A percentile compares a stretch with the other conserved stretches of the same genome.
Evolutionary conservation across 306 rosid genomes (phyloP).

Genomic region (Glycyrrhiza uralensis): DNA sequence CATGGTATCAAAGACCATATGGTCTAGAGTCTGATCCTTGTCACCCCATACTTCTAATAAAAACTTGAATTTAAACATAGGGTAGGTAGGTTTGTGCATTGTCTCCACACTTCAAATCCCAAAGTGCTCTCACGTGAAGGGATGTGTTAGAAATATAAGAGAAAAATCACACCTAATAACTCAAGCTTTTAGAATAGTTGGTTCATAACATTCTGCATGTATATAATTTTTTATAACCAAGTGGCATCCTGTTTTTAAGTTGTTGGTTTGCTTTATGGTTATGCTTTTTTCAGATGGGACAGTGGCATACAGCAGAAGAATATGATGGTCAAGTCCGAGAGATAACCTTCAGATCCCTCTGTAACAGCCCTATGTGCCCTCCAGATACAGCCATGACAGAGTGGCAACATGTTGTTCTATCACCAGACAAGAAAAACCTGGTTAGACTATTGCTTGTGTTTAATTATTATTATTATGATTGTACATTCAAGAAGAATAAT

Average conservation of each 20-base stretch:
- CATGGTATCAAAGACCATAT: neutral
- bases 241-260: conserved; percentile 10
- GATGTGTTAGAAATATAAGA: neutral
- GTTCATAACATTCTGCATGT: neutral
- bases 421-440: conserved; percentile 73
- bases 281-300: conserved; percentile 73
- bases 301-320: conserved; percentile 90
- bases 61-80: neutral
- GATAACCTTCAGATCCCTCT: conserved; percentile 79
- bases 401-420: conserved; percentile 78
- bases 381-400: conserved; percentile 99
- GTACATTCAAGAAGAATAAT: neutral
- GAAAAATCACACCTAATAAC: neutral
- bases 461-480: neutral
- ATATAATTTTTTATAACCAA: conserved; percentile 4
- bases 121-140: neutral
- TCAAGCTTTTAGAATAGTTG: neutral
- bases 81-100: neutral
- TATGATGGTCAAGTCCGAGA: conserved; percentile 96
- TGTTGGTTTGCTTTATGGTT: conserved; percentile 19
- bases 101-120: neutral
- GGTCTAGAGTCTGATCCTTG: neutral
- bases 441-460: conserved; percentile 41
- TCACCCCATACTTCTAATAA: neutral
- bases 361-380: conserved; percentile 99